Percentiles rank a stretch among this genome's conserved stretches.
Conservation (phyloP, 1,284 basidiomycete species). For the Ustilago nuda region DNA sequence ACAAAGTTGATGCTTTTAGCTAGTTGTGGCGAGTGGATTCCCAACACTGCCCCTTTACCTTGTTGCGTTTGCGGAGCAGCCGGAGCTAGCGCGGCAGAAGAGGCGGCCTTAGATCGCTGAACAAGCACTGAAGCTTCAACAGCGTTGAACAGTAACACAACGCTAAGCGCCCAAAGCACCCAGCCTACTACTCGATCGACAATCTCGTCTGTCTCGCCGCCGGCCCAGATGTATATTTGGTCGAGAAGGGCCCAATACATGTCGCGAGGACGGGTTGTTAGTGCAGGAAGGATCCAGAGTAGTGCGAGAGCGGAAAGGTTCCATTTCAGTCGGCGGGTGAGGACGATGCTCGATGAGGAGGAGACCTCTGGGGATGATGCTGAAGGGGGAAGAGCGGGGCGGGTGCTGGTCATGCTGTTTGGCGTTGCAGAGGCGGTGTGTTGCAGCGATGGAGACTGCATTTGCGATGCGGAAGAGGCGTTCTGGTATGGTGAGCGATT, state of each 20-base stretch:
- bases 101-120: slow-evolving; percentile 7
- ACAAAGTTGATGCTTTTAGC: slow-evolving; percentile 48
- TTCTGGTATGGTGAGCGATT: slow-evolving; percentile 23
- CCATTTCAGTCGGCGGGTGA: slow-evolving; percentile 32
- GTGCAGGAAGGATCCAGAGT: slow-evolving; percentile 38
- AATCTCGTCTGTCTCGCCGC: slow-evolving; percentile 35
- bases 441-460: not conserved
- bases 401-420: not conserved
- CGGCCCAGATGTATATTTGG: slow-evolving; percentile 30
- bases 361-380: not conserved
- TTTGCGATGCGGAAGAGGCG: slow-evolving; percentile 7
- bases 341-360: slow-evolving; percentile 13
- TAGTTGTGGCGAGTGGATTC: slow-evolving; percentile 35
- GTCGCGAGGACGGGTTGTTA: slow-evolving; percentile 26
- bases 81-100: not conserved
- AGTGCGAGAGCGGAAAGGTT: slow-evolving; percentile 29
- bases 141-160: slow-evolving; percentile 44
- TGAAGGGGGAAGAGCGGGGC: not conserved
- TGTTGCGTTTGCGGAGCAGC: not conserved
- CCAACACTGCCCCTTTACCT: slow-evolving; percentile 13
- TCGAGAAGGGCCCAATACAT: slow-evolving; percentile 43
- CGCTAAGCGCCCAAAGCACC: slow-evolving; percentile 41
- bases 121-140: slow-evolving; percentile 31
- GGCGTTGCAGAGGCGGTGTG: not conserved
- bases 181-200: slow-evolving; percentile 39